Evolutionary conservation across 192 early-diverging fungal genomes (phyloP), one percentile per base, ranked within the genome.

Genomic region (Geosiphon pyriformis): DNA sequence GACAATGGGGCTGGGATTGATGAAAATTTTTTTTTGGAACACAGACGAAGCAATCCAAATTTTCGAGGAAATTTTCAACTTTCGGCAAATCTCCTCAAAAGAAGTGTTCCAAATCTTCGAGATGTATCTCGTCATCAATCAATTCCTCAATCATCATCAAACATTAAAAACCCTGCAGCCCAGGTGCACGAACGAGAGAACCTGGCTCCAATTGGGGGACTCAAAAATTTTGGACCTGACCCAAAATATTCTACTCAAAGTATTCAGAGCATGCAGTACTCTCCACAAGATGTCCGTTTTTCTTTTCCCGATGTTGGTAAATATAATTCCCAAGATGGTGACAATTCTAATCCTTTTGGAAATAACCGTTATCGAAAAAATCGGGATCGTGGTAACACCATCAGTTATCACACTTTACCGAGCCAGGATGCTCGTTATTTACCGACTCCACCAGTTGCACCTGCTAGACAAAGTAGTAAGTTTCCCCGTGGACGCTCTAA

Each of bases 51-150:
- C 12, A 56, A 47, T 31, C 65, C 65, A 11, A 67, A 67, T 6
- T 56, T 67, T 27, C 65, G 65, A 15, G 32, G 37, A 12, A 47
- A 29, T 7, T 51, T 33, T 51, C 15, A 23, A 20, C 11, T 67
- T 1, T 48, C 65, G 15, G 22, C 65, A 31, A 54, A 31, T 26
- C 47, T 56, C 18, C 20, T 56, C 2, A 67, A 67, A 32, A 29
- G 65, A 23, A 67, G 65, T 15, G 65, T 56, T 15, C 65, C 65
- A 7, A 67, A 67, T 47, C 53, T 67, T 47, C 53, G 65, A 25
- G 65, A 67, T 6, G 34, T 23, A 10, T 31, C 65, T 29, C 20
- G 29, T 46, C 17, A n/a, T 30, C 29, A 54, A 1, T 2, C 8
- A 1, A 27, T 30, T 46, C 26, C 65, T 46, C 34, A 26, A 42